Base-by-base conservation (phyloP, 768 basidiomycete genomes). In the Auricularia sp. region DNA sequence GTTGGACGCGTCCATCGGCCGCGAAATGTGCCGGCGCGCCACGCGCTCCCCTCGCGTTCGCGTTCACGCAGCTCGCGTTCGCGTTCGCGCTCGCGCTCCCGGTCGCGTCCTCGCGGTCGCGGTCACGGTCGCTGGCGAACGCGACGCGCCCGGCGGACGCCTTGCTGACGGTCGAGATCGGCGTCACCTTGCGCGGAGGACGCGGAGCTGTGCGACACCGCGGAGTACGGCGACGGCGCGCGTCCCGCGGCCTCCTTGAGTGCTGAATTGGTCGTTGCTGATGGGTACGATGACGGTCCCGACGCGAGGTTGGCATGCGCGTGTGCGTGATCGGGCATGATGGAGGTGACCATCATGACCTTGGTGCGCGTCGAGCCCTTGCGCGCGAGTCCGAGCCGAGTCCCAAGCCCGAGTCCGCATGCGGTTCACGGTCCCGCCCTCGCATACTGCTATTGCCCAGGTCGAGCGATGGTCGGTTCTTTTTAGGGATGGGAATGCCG, bases 1-100 rank as follows among this genome's bases (percentile, higher is more conserved):
- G 56, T 59, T 59, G 29, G 56, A 29, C 56, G 56, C 34, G 56
- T 59, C 56, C 56, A 59, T 59, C 56, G 56, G 56, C 24, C 56
- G 56, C 56, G 56, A 59, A 18, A 59, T 59, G 29, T 51, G 47
- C 21, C 47, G 14, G 11, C 47, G 47, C 47, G 47, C 47, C 11
- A 16, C 39, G 39, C 21, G 47, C 18, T 51, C 47, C 10, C 47
- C 56, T 24, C 24, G 24, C 34, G 56, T 29, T 14, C 24, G 16
- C 56, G 56, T 29, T 34, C 56, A 8, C n/a, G n/a, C n/a, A n/a
- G n/a, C n/a, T n/a, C n/a, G n/a, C n/a, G n/a, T n/a, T n/a, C n/a
- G n/a, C n/a, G n/a, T n/a, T n/a, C n/a, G n/a, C n/a, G n/a, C n/a
- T n/a, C n/a, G n/a, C n/a, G n/a, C n/a, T n/a, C n/a, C n/a, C n/a